Conservation (phyloP, 192 early-diverging fungal genomes). For the Entomortierella beljakovae region DNA sequence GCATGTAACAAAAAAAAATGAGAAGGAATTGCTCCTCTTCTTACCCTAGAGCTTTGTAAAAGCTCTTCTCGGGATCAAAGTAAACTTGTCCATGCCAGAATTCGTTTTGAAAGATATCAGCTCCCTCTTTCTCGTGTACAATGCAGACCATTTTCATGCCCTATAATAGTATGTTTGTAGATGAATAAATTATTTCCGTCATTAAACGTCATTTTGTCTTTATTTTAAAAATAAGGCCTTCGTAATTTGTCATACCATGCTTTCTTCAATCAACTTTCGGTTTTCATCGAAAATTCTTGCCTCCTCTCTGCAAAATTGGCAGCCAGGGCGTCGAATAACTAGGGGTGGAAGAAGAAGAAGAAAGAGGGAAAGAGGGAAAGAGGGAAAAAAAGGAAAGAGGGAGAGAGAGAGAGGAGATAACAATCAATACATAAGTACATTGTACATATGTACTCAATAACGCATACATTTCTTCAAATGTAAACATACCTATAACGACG, state of each 20-base stretch:
- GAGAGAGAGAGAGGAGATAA: too few species aligned
- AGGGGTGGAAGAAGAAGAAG: background rate
- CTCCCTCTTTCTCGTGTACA: constrained; percentile 57
- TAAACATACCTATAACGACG: constrained; percentile 33
- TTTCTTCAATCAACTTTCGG: constrained; percentile 41
- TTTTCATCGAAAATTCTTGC: constrained; percentile 41
- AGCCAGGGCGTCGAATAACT: constrained; percentile 62
- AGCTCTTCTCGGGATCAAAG: constrained; percentile 53
- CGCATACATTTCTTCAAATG: too few species aligned
- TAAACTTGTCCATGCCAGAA: constrained; percentile 60
- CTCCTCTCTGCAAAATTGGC: constrained; percentile 63
- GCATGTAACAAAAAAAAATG: constrained; percentile 7
- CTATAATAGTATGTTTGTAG: constrained; percentile 16
- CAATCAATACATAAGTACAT: too few species aligned
- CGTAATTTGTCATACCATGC: too few species aligned
- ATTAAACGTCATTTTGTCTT: background rate
- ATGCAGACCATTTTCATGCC: constrained; percentile 61
- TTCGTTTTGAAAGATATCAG: constrained; percentile 53
- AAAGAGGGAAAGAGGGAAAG: background rate
- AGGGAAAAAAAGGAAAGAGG: too few species aligned
- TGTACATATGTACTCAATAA: too few species aligned
- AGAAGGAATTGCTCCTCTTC: background rate
- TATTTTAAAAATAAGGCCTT: too few species aligned
- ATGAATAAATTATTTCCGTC: too few species aligned
- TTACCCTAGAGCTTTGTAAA: constrained; percentile 59